Evolutionary conservation across 2,329 filamentous ascomycete species (phyloP).

Genomic region (Volutella citrinella): DNA sequence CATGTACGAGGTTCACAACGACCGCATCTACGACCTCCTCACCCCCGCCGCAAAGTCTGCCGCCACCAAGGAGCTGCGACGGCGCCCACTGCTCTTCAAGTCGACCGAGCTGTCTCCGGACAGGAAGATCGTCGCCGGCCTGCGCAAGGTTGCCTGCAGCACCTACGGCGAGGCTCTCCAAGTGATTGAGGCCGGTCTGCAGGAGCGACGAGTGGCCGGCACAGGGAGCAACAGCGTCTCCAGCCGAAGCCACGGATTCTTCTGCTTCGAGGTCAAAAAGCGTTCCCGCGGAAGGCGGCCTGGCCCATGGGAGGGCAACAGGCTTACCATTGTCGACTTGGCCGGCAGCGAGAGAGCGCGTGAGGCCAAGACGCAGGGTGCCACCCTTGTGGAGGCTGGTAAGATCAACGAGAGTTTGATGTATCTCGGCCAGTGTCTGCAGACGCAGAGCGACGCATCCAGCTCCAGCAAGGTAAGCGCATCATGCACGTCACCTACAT

Average conservation of each 20-base stretch:
- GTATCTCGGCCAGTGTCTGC: constrained; percentile 95
- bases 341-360: constrained; percentile 91
- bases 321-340: constrained; percentile 84
- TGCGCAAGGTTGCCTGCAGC: constrained; percentile 85
- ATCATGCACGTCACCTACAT: constrained; percentile 3
- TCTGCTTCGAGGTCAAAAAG: constrained; percentile 93
- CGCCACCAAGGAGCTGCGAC: constrained; percentile 65
- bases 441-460: constrained; percentile 83
- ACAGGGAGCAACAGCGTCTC: constrained; percentile 92
- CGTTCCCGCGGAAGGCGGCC: constrained; percentile 46
- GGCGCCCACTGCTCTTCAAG: constrained; percentile 88
- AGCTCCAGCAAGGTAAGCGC: constrained; percentile 65
- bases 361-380: constrained; percentile 89
- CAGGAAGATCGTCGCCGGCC: constrained; percentile 88
- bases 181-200: constrained; percentile 84
- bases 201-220: constrained; percentile 82
- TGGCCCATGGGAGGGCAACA: constrained; percentile 69
- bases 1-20: constrained; percentile 99
- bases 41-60: constrained; percentile 59
- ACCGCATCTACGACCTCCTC: constrained; percentile 92
- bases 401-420: constrained; percentile 99
- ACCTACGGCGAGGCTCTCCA: constrained; percentile 80
- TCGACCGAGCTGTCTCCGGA: constrained; percentile 83
- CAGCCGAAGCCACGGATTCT: constrained; percentile 92
- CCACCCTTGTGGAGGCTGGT: constrained; percentile 89